Conservation (phyloP, 2,329 filamentous ascomycete genomes). For the Xylaria sp. region DNA sequence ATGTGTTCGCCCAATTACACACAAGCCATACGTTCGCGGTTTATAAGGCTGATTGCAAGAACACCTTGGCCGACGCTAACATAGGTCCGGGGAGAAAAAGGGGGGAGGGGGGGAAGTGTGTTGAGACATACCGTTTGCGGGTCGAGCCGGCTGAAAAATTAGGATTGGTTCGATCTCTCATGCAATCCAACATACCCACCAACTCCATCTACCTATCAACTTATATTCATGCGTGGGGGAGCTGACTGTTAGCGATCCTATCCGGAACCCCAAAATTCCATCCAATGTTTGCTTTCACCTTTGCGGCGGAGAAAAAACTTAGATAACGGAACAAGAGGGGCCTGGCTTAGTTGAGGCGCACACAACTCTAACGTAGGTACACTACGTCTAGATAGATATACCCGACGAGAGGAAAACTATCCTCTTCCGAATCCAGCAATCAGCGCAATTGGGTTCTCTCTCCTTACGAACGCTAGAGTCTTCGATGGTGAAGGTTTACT, state of each 20-base stretch:
- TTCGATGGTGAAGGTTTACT: not conserved
- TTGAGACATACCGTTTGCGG: conserved; percentile 16
- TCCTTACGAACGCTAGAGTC: not conserved
- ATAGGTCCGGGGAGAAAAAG: not conserved
- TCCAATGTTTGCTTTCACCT: not conserved
- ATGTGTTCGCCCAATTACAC: conserved; percentile 5
- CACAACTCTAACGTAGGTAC: not conserved
- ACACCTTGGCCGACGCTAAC: not conserved
- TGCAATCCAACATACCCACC: conserved; percentile 1
- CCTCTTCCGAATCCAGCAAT: not conserved
- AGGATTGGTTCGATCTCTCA: conserved; percentile 6
- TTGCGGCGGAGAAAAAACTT: not conserved
- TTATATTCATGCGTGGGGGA: conserved; percentile 12
- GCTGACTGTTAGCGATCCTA: not conserved
- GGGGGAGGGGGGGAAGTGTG: not conserved
- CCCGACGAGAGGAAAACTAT: not conserved
- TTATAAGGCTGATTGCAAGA: conserved; percentile 20
- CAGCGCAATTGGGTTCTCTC: conserved; percentile 5
- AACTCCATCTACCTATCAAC: not conserved
- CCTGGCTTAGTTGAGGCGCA: not conserved
- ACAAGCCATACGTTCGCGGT: not conserved
- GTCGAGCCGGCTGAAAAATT: conserved; percentile 15
- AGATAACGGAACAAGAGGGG: not conserved
- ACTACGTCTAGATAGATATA: not conserved
- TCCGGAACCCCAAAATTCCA: not conserved